Conservation (phyloP, 345 rosid species). For the Moricandia moricandioides region DNA sequence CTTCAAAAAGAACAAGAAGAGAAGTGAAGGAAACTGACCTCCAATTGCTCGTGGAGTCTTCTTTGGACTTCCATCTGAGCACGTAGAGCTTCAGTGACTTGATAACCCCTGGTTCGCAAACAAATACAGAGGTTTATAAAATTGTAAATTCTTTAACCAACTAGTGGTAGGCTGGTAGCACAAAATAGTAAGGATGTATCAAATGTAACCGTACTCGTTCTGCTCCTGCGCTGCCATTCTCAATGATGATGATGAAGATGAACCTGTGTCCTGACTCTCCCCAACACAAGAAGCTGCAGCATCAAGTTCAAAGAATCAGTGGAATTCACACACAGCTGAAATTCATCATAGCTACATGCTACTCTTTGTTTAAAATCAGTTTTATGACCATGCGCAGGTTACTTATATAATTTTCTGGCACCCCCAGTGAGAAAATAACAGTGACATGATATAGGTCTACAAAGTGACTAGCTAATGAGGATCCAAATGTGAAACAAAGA, state of each 20-base stretch:
- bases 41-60: conserved; percentile 93
- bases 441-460: neutral
- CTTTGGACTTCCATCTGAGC: conserved; percentile 99
- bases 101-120: conserved; percentile 64
- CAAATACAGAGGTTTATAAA: conserved; percentile 1
- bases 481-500: neutral
- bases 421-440: neutral
- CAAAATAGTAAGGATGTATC: neutral
- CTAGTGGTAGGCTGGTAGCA: neutral
- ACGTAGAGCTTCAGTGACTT: conserved; percentile 93
- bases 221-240: conserved; percentile 68
- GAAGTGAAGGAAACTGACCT: conserved; percentile 51
- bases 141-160: neutral
- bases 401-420: neutral
- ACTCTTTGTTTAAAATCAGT: neutral
- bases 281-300: conserved; percentile 66
- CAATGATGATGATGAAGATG: conserved; percentile 70
- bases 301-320: conserved; percentile 18
- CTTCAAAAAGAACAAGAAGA: neutral
- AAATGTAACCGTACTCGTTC: conserved; percentile 60
- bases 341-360: neutral
- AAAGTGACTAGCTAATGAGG: neutral
- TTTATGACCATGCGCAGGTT: neutral
- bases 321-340: neutral
- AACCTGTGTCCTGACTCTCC: conserved; percentile 87